A percentile compares a stretch with the other conserved stretches of the same genome.
Evolutionary conservation across 768 basidiomycete species (phyloP).

Genomic region (Tulasnella sp.): DNA sequence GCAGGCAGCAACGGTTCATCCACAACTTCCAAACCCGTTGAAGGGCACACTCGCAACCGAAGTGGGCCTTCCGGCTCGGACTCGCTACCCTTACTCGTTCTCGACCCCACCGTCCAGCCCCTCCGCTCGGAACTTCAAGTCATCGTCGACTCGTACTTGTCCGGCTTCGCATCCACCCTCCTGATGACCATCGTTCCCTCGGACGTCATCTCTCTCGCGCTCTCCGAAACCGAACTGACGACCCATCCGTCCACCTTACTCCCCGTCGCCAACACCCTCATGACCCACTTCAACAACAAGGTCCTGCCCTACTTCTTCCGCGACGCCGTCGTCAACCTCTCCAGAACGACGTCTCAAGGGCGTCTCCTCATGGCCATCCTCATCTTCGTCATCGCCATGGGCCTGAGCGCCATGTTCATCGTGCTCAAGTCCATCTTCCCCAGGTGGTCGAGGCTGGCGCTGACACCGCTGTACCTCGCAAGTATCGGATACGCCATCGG

Average conservation of each 20-base stretch:
- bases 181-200: conserved; percentile 27
- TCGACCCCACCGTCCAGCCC: conserved; percentile 29
- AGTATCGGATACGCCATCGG: conserved; percentile 31
- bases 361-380: conserved; percentile 24
- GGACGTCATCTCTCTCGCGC: conserved; percentile 21
- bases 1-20: background rate
- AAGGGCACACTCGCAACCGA: background rate
- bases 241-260: conserved; percentile 27
- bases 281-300: background rate
- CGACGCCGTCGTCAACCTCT: conserved; percentile 31
- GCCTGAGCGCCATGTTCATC: conserved; percentile 21
- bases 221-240: conserved; percentile 33
- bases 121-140: conserved; percentile 29
- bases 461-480: conserved; percentile 28
- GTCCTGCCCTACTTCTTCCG: conserved; percentile 30
- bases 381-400: conserved; percentile 12
- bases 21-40: background rate
- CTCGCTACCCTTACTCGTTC: background rate
- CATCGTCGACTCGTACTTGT: conserved; percentile 24
- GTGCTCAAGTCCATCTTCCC: conserved; percentile 18
- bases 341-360: conserved; percentile 6
- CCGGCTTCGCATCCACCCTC: conserved; percentile 16
- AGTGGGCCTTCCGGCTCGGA: conserved; percentile 7
- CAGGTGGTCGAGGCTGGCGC: conserved; percentile 18
- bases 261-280: conserved; percentile 31